Conservation (phyloP, 768 basidiomycete genomes). For the Tylopilus vinaceipallidus region DNA sequence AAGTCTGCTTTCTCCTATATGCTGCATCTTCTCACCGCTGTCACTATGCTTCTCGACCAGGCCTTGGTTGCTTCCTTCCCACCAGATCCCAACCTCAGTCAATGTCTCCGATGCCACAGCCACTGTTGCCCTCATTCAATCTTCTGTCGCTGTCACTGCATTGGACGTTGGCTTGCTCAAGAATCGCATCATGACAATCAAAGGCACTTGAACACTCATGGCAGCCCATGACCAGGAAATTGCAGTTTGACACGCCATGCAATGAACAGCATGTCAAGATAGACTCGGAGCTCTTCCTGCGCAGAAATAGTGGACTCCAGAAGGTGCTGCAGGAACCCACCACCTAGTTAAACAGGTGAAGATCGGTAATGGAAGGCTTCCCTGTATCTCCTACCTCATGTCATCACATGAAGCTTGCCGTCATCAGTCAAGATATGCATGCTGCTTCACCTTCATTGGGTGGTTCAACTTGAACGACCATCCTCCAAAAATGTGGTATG, state of each 20-base stretch:
- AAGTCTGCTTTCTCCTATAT: too few relatives aligned
- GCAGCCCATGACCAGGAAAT: neutral
- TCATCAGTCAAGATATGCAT: neutral
- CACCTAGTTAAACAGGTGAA: constrained; percentile 3
- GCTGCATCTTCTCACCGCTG: too few relatives aligned
- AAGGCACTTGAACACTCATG: too few relatives aligned
- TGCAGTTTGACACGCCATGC: constrained; percentile 9
- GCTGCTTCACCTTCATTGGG: neutral
- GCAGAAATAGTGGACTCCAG: neutral
- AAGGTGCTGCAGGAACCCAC: constrained; percentile 15
- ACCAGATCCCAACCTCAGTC: too few relatives aligned
- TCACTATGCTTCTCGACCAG: too few relatives aligned
- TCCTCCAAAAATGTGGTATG: constrained; percentile 5
- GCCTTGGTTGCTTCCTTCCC: neutral
- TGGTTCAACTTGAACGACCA: neutral
- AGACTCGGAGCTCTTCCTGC: constrained; percentile 7
- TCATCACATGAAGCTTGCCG: neutral
- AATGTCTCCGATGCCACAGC: neutral
- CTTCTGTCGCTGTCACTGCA: neutral
- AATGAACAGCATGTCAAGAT: constrained; percentile 12
- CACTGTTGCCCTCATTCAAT: constrained; percentile 2
- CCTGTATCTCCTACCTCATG: neutral
- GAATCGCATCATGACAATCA: constrained; percentile 16
- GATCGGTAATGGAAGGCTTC: constrained; percentile 2
- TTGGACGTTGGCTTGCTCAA: constrained; percentile 17